phyloP scores from a whole-genome alignment of 129 eudicot species.

The Smallanthus sonchifolius region DNA sequence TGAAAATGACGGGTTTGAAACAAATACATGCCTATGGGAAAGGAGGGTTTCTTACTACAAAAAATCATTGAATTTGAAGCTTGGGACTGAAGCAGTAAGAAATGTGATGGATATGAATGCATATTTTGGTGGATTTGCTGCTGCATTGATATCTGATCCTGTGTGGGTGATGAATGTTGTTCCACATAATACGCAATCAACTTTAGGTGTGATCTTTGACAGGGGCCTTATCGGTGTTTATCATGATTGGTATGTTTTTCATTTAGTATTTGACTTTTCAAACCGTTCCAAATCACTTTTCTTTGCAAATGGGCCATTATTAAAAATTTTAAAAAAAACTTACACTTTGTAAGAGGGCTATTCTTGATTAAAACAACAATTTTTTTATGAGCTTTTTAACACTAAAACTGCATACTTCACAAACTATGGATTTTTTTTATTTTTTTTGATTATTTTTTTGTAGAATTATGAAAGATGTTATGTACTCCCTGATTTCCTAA shows the following conservation, averaged over 20 bases:
- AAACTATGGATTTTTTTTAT: too few species aligned
- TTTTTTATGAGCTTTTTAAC: neutral
- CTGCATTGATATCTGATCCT: conserved; percentile 72
- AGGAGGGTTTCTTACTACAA: conserved; percentile 74
- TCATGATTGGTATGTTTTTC: conserved; percentile 92
- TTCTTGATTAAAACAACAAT: neutral
- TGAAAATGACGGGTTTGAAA: conserved; percentile 64
- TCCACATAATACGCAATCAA: conserved; percentile 64
- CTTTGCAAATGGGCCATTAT: neutral
- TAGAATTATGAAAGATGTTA: too few species aligned
- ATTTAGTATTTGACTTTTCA: neutral
- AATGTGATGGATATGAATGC: conserved; percentile 96
- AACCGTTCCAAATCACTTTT: neutral
- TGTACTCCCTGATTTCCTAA: neutral
- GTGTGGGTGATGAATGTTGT: conserved; percentile 99
- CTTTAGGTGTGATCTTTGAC: conserved; percentile 73
- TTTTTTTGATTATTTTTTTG: too few species aligned
- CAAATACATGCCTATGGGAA: conserved; percentile 69
- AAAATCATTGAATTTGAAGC: conserved; percentile 62
- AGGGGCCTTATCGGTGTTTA: conserved; percentile 89
- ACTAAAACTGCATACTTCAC: too few species aligned
- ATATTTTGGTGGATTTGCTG: conserved; percentile 91
- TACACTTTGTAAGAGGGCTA: neutral
- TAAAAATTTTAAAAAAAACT: neutral
- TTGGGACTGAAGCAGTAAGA: conserved; percentile 75